Evolutionary conservation across 2,329 filamentous ascomycete genomes (phyloP), one percentile per base, ranked within the genome.

Genomic region (Calcarisporium arbuscula): DNA sequence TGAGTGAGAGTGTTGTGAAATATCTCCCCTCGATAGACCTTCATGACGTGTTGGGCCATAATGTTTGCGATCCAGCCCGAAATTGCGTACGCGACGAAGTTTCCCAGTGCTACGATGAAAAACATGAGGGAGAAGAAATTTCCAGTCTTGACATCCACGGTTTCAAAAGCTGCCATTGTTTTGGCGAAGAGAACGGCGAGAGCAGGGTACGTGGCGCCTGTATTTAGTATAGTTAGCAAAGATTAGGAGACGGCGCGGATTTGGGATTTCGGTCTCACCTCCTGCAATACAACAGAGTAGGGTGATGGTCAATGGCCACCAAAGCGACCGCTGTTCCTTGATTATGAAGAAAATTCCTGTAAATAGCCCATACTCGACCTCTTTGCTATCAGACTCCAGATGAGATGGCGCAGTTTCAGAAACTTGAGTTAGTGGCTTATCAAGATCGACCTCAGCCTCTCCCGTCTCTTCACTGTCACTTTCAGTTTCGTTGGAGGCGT

Each of bases 81-180:
- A 2, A 50, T 39, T 19, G 53, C 56, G 33, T 74, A 75, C 4
- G 60, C 52, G 1, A 71, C 35, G 2, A 69, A 50, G 20, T 67
- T 64, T 4, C 54, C 65, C 8, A 67, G 49, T 2, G 72, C 72
- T 12, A 74, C 53, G 2, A 74, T 53, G 32, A 74, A 71, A 47
- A 76, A 76, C 70, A 77, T 75, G 31, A 72, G 60, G 0, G 69
- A 58, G 50, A 64, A 74, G 43, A 75, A 74, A 50, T 77, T 66
- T 6, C 61, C 67, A 17, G 48, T 45, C n/a, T 39, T 28, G 7
- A 58, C 47, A 16, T 61, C 51, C 3, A 51, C 27, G 0, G 43
- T 46, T 28, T 57, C 46, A 20, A 65, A 65, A 1, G 59, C 57
- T 4, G 57, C 50, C 52, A 67, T 60, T 11, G 61, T 59, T 21